Conservation (phyloP, 2,329 filamentous ascomycete genomes). For the Stachybotrys chlorohalonatus region DNA sequence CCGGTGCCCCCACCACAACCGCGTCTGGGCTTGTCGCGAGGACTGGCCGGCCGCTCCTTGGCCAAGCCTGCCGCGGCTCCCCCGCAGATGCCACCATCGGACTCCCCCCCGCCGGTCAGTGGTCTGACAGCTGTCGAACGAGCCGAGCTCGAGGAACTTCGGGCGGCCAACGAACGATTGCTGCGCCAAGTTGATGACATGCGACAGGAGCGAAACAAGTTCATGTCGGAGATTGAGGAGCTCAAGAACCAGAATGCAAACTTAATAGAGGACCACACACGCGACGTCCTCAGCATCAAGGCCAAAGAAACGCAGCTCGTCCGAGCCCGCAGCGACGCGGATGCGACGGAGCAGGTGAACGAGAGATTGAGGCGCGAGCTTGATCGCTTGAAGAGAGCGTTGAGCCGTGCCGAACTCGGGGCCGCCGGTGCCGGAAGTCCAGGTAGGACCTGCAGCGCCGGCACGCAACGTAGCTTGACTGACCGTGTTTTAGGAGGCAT, state of each 20-base stretch:
- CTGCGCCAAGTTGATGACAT: constrained; percentile 69
- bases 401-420: constrained; percentile 48
- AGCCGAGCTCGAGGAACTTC: constrained; percentile 85
- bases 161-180: constrained; percentile 72
- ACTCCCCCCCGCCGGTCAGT: constrained; percentile 50
- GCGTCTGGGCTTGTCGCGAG: constrained; percentile 61
- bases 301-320: constrained; percentile 97
- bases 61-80: constrained; percentile 58
- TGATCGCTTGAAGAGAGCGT: constrained; percentile 84
- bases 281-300: constrained; percentile 92
- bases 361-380: constrained; percentile 80
- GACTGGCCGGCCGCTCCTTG: constrained; percentile 77
- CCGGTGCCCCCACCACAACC: constrained; percentile 49
- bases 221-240: constrained; percentile 83
- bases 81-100: constrained; percentile 34
- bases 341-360: constrained; percentile 78
- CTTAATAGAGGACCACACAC: constrained; percentile 92
- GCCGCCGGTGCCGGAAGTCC: constrained; percentile 29
- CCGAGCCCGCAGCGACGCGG: constrained; percentile 79
- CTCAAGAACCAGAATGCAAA: constrained; percentile 95
- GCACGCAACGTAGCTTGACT: neutral
- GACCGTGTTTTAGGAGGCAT: constrained; percentile 18
- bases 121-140: constrained; percentile 73
- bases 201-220: constrained; percentile 69
- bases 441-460: constrained; percentile 9